Evolutionary conservation across 306 rosid species (phyloP).

Genomic region (Prunus padus): DNA sequence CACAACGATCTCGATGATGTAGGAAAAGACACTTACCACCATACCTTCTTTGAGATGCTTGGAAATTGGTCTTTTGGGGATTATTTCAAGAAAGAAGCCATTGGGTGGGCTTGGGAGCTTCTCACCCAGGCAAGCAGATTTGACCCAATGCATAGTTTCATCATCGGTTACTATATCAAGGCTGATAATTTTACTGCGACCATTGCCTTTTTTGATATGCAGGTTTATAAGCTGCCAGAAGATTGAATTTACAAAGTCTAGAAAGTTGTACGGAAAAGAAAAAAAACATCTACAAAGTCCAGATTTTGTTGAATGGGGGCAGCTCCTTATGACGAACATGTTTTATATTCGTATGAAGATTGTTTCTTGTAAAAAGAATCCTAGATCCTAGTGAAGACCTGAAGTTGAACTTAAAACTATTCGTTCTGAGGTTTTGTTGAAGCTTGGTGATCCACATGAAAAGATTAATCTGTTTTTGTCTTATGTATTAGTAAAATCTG

Average conservation of each 20-base stretch:
- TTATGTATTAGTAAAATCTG: background rate
- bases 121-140: conserved; percentile 61
- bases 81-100: conserved; percentile 85
- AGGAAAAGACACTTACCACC: conserved; percentile 98
- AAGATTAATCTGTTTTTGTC: background rate
- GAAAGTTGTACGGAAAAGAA: too few species aligned
- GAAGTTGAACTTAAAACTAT: background rate
- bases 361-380: background rate
- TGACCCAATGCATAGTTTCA: background rate
- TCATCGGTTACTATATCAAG: background rate
- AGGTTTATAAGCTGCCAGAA: conserved; percentile 78
- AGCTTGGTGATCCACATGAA: background rate
- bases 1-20: conserved; percentile 98
- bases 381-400: background rate
- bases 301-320: too few species aligned
- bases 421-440: background rate
- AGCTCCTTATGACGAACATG: too few species aligned
- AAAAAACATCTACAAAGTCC: too few species aligned
- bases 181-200: background rate
- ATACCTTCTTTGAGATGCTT: conserved; percentile 96
- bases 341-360: too few species aligned
- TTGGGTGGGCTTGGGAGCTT: conserved; percentile 92
- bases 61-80: conserved; percentile 99
- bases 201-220: conserved; percentile 9
- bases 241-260: conserved; percentile 58